These are phyloP conservation scores for Pontederia crassipes DNA, from an alignment of 176 grass and related monocot species.

Conservation along the genomic window DNA sequence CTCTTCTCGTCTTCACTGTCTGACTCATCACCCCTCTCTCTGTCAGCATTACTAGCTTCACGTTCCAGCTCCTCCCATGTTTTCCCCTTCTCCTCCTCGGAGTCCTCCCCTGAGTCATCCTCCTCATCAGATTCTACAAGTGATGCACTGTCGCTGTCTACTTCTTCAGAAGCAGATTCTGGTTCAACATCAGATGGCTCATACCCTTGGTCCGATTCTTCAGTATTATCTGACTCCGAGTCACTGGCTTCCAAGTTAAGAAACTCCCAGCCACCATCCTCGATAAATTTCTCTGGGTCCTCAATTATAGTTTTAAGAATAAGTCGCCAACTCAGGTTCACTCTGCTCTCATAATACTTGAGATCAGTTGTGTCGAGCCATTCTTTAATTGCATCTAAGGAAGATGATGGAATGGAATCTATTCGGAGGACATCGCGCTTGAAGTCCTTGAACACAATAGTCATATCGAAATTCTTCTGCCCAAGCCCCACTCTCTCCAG, in stretches of 20 bases:
- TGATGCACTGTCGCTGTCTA: constrained; percentile 42
- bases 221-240: constrained; percentile 61
- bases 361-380: constrained; percentile 90
- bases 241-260: constrained; percentile 87
- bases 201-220: constrained; percentile 80
- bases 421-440: constrained; percentile 78
- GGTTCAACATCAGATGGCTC: constrained; percentile 66
- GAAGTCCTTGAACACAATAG: constrained; percentile 93
- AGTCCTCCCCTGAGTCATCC: constrained; percentile 53
- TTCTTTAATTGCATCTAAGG: constrained; percentile 73
- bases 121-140: constrained; percentile 53
- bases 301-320: constrained; percentile 82
- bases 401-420: constrained; percentile 69
- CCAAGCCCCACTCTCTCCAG: constrained; percentile 77
- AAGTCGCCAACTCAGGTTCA: constrained; percentile 85
- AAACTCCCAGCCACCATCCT: constrained; percentile 81
- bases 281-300: constrained; percentile 80
- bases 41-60: constrained; percentile 66
- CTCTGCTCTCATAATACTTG: constrained; percentile 85
- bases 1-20: constrained; percentile 78
- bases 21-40: constrained; percentile 55
- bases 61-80: constrained; percentile 82
- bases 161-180: constrained; percentile 55
- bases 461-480: constrained; percentile 86
- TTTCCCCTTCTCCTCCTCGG: constrained; percentile 92